These are phyloP conservation scores for Pyrus betulifolia DNA, from an alignment of 306 rosid species.

Conservation along the genomic window DNA sequence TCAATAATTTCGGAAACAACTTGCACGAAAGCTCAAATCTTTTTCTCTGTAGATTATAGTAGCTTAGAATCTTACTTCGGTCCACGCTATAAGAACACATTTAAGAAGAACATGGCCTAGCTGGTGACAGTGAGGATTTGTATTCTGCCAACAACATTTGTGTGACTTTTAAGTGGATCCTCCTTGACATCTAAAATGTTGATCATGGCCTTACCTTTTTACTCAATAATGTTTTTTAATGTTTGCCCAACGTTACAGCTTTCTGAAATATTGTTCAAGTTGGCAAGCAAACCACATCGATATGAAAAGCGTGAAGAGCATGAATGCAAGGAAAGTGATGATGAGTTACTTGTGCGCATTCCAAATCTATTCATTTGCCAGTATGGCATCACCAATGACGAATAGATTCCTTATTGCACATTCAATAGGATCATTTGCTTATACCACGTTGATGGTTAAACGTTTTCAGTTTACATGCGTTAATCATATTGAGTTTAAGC, in stretches of 20 bases:
- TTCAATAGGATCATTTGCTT: too few species aligned
- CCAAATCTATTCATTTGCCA: background rate
- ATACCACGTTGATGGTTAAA: too few species aligned
- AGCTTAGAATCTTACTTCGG: background rate
- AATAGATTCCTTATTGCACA: too few species aligned
- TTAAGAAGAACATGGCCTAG: background rate
- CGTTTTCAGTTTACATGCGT: too few species aligned
- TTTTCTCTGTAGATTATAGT: background rate
- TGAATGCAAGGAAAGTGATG: background rate
- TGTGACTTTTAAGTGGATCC: background rate
- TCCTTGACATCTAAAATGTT: background rate
- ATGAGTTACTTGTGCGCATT: background rate
- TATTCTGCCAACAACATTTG: background rate
- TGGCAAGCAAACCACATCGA: too few species aligned
- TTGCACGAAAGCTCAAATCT: background rate
- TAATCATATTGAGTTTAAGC: too few species aligned
- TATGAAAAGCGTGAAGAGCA: background rate
- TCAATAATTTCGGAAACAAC: background rate
- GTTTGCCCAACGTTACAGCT: too few species aligned
- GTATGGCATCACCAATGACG: too few species aligned
- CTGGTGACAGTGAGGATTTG: conserved; percentile 4
- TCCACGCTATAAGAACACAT: background rate
- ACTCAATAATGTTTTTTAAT: too few species aligned
- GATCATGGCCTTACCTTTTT: background rate
- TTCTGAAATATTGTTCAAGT: too few species aligned